Base-by-base conservation (phyloP, 495 filamentous ascomycete species). In the Aspergillus avenaceus region DNA sequence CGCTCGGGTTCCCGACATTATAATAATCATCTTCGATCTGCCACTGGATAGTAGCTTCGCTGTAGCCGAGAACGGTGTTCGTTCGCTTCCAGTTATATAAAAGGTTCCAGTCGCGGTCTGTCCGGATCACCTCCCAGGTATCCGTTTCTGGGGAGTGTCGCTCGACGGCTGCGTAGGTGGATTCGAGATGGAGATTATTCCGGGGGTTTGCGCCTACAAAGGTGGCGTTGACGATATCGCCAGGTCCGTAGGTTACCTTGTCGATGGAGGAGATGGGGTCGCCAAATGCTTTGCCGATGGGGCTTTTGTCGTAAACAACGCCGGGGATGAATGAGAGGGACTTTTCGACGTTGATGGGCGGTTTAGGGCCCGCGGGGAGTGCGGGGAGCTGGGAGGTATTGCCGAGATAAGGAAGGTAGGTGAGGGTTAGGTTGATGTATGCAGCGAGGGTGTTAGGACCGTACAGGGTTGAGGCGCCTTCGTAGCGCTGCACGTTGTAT, bases 391-490 rank as follows among this genome's bases (percentile, higher is more conserved):
- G 65, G 5, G 69, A 50, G 7, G 59, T 49, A 16, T 61, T 60
- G 11, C 61, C 71, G 5, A 98, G 79, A 59, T 87, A 88, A 2
- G 82, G 82, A 4, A 96, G 74, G 55, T 84, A 82, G 7, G 79
- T 79, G 27, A 86, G 75, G 5, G 88, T 93, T 27, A 91, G 69
- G 63, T 95, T 90, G 67, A 98, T 86, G 69, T 96, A 92, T 1
- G 90, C 92, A 29, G 90, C 84, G 5, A 97, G 77, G 0, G 90
- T 95, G 60, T 91, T 84, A n/a, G 88, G 89, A 0, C 93, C 93
- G 68, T 95, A 96, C 23, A 97, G 81, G 4, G 93, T 98, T 22
- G 88, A 95, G 13, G 90, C 93, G 42, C 93, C 93, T 71, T 98
- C 93, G 68, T 97, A 97, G 41, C 93, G 84, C 67, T 98, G 93